Evolutionary conservation across 306 rosid species (phyloP), one percentile per base, ranked within the genome.

Genomic region (Gillenia trifoliata): DNA sequence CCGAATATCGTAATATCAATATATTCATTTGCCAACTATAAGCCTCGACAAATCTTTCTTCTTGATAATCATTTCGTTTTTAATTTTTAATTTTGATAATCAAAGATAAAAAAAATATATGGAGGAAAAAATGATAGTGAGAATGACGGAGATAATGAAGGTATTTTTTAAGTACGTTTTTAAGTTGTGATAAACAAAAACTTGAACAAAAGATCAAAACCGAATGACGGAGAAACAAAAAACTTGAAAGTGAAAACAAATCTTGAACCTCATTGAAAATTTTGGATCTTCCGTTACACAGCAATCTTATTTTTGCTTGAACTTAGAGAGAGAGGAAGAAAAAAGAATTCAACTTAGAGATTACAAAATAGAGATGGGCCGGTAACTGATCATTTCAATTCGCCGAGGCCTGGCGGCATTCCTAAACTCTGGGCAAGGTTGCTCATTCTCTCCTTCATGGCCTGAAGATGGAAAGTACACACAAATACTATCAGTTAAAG

Each of bases 401-500:
- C 87, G 15, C 73, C 64, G 47, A 78, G 85, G 34, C 86, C 87
- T 29, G 75, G 85, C 23, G 89, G 86, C 90, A 86, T 86, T 45
- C 86, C 88, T 77, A 86, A 76, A 78, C 88, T 83, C 86, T 83
- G 90, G 55, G 88, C 88, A 73, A 83, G 88, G 78, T 83, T 84
- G 55, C 87, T 81, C 87, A 83, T 78, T 57, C 89, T 80, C 33
- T 78, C 87, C 75, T 85, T 85, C 89, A 85, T 85, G 12, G 89
- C 89, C 89, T 81, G 78, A 83, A 72, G 41, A 68, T 62, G 50
- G 28, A 68, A 52, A 20, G 49, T 29, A 12, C n/a, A 54, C 45
- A 54, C n/a, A 0, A 20, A 15, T 4, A 26, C 15, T 1, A 56
- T 52, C 33, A 38, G 64, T 26, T 28, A 15, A 55, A 1, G 38